Evolutionary conservation across 2,329 filamentous ascomycete genomes (phyloP).

Genomic region (Aspergillus unguis): DNA sequence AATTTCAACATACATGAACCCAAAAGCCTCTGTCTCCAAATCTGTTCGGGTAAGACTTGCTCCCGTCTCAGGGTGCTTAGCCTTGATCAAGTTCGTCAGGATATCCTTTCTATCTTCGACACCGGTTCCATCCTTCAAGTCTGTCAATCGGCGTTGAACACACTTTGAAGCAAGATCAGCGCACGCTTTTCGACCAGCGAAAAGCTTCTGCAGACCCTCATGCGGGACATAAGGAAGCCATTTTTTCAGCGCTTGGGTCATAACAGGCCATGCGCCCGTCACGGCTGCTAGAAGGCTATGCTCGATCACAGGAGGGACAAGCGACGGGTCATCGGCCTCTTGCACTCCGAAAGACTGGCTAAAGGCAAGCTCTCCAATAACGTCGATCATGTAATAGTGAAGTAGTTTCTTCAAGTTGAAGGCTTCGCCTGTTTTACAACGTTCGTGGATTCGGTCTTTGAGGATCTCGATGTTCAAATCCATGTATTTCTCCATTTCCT

Average conservation of each 20-base stretch:
- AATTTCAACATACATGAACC: slow-evolving; percentile 28
- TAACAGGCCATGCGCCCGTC: slow-evolving; percentile 28
- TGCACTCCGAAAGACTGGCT: slow-evolving; percentile 33
- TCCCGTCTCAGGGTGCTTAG: slow-evolving; percentile 37
- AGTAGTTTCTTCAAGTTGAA: slow-evolving; percentile 34
- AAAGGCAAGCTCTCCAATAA: slow-evolving; percentile 23
- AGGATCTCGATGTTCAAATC: slow-evolving; percentile 32
- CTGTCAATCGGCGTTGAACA: not conserved
- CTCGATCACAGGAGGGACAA: slow-evolving; percentile 32
- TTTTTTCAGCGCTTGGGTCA: slow-evolving; percentile 25
- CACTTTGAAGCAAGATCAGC: slow-evolving; percentile 9
- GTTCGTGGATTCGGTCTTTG: slow-evolving; percentile 18
- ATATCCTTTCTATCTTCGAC: not conserved
- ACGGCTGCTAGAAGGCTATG: slow-evolving; percentile 32
- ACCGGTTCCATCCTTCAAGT: slow-evolving; percentile 28
- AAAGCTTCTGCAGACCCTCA: slow-evolving; percentile 18
- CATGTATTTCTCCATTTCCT: slow-evolving; percentile 36
- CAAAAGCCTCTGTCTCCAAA: slow-evolving; percentile 37
- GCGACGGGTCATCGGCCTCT: slow-evolving; percentile 23
- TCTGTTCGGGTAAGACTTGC: slow-evolving; percentile 28
- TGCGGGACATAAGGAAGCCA: slow-evolving; percentile 24
- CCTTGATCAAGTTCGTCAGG: slow-evolving; percentile 36
- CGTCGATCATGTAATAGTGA: slow-evolving; percentile 20
- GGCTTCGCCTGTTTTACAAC: slow-evolving; percentile 8
- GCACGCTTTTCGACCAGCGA: slow-evolving; percentile 22